These are phyloP conservation scores for Dillenia suffruticosa DNA, from an alignment of 164 flowering plant species.

Conservation along the genomic window DNA sequence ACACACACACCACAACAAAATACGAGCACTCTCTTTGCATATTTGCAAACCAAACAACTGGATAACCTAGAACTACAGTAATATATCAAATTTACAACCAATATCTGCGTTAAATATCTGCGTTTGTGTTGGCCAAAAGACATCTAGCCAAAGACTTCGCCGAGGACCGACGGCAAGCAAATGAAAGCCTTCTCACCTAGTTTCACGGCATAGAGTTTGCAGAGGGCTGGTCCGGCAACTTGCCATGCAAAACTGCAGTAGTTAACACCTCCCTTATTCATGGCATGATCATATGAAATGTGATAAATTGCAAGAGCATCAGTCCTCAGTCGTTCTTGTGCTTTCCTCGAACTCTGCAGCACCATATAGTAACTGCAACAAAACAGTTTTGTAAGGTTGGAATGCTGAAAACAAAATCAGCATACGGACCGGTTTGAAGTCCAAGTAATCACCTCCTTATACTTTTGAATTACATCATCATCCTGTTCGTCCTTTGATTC, in stretches of 20 bases:
- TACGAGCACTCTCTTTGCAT: too few relatives aligned
- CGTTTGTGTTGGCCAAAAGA: too few relatives aligned
- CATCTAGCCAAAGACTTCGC: slow-evolving; percentile 23
- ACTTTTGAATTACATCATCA: slow-evolving; percentile 35
- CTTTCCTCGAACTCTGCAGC: slow-evolving; percentile 50
- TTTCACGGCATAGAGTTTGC: slow-evolving; percentile 19
- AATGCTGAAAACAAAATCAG: background rate
- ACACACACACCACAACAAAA: too few relatives aligned
- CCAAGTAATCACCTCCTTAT: slow-evolving; percentile 51
- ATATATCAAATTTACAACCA: too few relatives aligned
- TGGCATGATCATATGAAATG: slow-evolving; percentile 45
- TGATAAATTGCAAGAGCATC: slow-evolving; percentile 74
- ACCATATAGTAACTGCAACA: slow-evolving; percentile 44
- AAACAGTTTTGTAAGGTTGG: background rate
- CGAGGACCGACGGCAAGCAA: slow-evolving; percentile 35
- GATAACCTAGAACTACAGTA: too few relatives aligned
- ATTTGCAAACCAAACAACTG: too few relatives aligned
- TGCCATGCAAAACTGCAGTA: slow-evolving; percentile 65
- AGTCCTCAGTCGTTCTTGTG: slow-evolving; percentile 23
- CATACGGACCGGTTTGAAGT: background rate
- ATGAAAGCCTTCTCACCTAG: slow-evolving; percentile 21
- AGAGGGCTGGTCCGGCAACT: slow-evolving; percentile 76
- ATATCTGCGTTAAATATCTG: too few relatives aligned
- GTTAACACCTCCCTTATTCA: background rate
- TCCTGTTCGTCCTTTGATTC: slow-evolving; percentile 32